Conservation (phyloP, 345 rosid genomes). For the Melastoma malabathricum region DNA sequence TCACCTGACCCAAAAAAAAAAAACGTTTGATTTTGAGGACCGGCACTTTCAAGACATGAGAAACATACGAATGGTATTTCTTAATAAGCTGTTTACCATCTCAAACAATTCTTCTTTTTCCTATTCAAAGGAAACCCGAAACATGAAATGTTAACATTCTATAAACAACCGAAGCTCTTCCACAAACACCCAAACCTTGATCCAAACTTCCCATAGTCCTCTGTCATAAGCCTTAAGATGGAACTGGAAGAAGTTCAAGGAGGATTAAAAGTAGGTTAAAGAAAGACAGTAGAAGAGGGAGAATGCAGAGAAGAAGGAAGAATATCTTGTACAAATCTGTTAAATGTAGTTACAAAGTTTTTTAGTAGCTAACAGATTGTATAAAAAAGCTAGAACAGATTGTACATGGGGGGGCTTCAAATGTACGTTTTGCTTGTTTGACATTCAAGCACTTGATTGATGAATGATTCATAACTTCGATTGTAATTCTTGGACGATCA, state of each 20-base stretch:
- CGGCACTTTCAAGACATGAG: background rate
- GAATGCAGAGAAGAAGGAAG: background rate
- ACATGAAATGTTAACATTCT: constrained; percentile 5
- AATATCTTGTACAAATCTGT: no score
- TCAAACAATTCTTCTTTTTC: constrained; percentile 86
- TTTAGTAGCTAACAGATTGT: no score
- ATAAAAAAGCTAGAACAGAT: no score
- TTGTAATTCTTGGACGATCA: no score
- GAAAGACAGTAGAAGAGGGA: background rate
- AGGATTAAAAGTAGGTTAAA: no score
- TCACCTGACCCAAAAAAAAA: constrained; percentile 37
- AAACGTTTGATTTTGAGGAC: constrained; percentile 11
- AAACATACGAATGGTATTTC: background rate
- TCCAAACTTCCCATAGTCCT: constrained; percentile 83
- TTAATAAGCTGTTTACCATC: constrained; percentile 41
- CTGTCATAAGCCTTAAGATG: constrained; percentile 65
- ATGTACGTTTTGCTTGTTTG: no score
- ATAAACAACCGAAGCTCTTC: no score
- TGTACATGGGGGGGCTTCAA: no score
- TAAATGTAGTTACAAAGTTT: no score
- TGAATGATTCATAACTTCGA: no score
- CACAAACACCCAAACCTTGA: constrained; percentile 2
- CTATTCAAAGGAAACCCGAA: constrained; percentile 78
- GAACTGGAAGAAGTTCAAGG: no score
- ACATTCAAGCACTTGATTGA: no score